Conservation (phyloP, 306 rosid genomes). For the Abrus pulchellus region DNA sequence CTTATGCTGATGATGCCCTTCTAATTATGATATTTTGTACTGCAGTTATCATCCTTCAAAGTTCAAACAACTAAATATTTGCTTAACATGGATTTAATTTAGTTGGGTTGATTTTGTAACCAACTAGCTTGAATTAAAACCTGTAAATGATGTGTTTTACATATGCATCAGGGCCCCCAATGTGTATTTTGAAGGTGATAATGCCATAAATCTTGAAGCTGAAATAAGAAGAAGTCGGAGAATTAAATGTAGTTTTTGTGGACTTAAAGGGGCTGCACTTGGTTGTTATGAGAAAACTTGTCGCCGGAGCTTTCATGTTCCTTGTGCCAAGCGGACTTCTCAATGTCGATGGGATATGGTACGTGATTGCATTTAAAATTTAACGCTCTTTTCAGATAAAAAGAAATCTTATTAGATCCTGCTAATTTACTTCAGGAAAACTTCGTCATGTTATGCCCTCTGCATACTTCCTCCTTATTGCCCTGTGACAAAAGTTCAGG, state of each 20-base stretch:
- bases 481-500: constrained; percentile 64
- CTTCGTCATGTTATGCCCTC: constrained; percentile 91
- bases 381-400: neutral
- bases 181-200: constrained; percentile 80
- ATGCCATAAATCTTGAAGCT: constrained; percentile 86
- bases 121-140: constrained; percentile 20
- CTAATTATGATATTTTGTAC: neutral
- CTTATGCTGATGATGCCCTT: neutral
- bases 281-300: constrained; percentile 90
- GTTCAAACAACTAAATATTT: neutral
- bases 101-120: constrained; percentile 22
- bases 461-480: constrained; percentile 71
- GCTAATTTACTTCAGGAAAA: constrained; percentile 63
- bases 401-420: constrained; percentile 24
- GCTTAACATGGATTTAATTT: constrained; percentile 18
- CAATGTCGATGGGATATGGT: constrained; percentile 95
- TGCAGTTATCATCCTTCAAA: neutral
- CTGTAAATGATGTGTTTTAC: constrained; percentile 39
- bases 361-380: constrained; percentile 41
- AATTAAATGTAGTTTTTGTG: constrained; percentile 89
- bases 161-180: constrained; percentile 85
- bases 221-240: constrained; percentile 85
- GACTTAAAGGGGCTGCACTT: constrained; percentile 87
- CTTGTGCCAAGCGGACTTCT: constrained; percentile 85
- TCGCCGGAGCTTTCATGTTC: constrained; percentile 91